A percentile compares a stretch with the other conserved stretches of the same genome.
Evolutionary conservation across 2,329 filamentous ascomycete species (phyloP).

Genomic region (Trichophyton equinum): DNA sequence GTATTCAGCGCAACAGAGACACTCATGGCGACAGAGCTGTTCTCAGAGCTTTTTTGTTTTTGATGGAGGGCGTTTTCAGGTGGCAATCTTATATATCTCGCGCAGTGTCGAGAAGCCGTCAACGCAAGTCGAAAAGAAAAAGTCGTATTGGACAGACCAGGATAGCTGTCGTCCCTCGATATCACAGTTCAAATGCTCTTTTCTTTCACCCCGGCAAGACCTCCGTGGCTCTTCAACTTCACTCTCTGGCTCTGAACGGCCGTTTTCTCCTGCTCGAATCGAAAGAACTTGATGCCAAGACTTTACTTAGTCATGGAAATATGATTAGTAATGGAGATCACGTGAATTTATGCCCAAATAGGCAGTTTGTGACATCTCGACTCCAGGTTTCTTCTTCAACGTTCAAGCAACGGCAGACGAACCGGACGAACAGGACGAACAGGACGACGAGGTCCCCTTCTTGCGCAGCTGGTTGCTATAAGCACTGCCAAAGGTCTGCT

Average conservation of each 20-base stretch:
- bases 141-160: background rate
- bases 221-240: background rate
- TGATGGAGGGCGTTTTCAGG: background rate
- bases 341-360: background rate
- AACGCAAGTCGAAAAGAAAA: background rate
- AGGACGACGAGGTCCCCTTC: too few species aligned
- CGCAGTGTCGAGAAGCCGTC: background rate
- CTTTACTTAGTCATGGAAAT: background rate
- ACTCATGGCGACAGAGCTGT: conserved; percentile 45
- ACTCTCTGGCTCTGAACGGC: background rate
- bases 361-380: background rate
- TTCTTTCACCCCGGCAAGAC: too few species aligned
- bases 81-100: background rate
- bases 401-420: too few species aligned
- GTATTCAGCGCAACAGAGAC: conserved; percentile 65
- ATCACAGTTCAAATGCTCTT: too few species aligned
- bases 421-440: too few species aligned
- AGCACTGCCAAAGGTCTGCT: too few species aligned
- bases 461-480: too few species aligned
- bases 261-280: background rate
- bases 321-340: too few species aligned
- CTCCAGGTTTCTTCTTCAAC: background rate
- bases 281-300: background rate
- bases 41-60: background rate
- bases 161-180: too few species aligned